Base-by-base conservation (phyloP, 176 grass and related monocot species). In the Lolium multiflorum region DNA sequence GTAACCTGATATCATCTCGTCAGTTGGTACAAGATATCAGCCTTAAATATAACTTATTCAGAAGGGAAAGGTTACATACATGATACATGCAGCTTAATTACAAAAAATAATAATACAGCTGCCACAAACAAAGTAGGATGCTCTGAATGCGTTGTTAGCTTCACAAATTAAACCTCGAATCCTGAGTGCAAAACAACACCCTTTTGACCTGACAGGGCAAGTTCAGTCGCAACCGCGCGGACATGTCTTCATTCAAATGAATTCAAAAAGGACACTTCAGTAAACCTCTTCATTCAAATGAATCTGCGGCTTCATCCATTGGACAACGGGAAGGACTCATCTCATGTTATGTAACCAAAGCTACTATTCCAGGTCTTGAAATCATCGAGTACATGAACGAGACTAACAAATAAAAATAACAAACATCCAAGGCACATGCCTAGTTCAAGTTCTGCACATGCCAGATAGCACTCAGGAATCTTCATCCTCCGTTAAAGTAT, bases 311-410 rank as follows among this genome's bases (percentile, higher is more conserved):
- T 47, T 64, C 21, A 28, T 74, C 52, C 4, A 5, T 43, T 43
- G 7, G 7, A 43, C 41, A 43, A 62, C 13, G 0, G 20, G 41
- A 17, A 74, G 2, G 22, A 11, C 22, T 41, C 6, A 12, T 15
- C 11, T 41, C 20, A 39, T n/a, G 28, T 49, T 66, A 28, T 20
- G 44, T 47, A 47, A 50, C 37, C 48, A 52, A 39, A 39, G 37
- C 18, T 71, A 43, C 13, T 21, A 17, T 83, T 59, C 22, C 20
- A 68, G 3, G 3, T 82, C 26, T 15, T 47, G 11, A 51, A 37
- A 81, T 37, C 47, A 50, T 13, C 46, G 1, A 66, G 26, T 81
- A 52, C 46, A 81, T 68, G 26, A 82, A 56, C n/a, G 18, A 67
- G 48, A 50, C 43, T 18, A 63, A 12, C 3, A 18, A 63, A 54